phyloP scores from a whole-genome alignment of 306 rosid species.

The Cucurbita moschata region DNA sequence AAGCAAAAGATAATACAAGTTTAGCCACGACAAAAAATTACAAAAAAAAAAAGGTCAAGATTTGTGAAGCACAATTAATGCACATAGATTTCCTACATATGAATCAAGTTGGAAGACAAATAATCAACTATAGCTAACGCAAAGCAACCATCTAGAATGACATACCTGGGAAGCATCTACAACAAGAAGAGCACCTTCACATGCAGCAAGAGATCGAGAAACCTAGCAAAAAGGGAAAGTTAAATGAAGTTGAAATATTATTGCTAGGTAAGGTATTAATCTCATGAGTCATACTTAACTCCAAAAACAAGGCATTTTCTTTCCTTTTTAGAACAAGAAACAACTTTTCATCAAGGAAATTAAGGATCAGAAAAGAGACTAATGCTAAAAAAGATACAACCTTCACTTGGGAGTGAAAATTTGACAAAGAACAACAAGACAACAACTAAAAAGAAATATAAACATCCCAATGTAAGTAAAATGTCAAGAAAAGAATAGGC shows the following conservation, averaged over 20 bases:
- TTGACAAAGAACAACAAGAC: too few relatives aligned
- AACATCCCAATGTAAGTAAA: too few relatives aligned
- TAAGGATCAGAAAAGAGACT: too few relatives aligned
- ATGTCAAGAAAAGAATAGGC: too few relatives aligned
- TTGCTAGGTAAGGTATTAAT: background rate
- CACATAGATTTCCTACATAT: background rate
- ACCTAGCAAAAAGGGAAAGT: slow-evolving; percentile 35
- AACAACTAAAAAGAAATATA: too few relatives aligned
- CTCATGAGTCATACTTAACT: background rate
- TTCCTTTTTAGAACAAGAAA: background rate
- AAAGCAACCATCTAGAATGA: background rate
- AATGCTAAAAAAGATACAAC: too few relatives aligned
- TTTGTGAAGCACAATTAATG: background rate
- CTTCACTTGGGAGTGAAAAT: too few relatives aligned
- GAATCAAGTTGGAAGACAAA: background rate
- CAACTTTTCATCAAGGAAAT: too few relatives aligned
- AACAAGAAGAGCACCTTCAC: slow-evolving; percentile 91
- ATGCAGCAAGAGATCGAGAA: slow-evolving; percentile 88
- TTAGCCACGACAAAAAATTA: background rate
- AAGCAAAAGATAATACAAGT: background rate
- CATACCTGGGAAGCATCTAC: slow-evolving; percentile 93
- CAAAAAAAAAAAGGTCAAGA: background rate
- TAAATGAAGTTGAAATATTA: background rate
- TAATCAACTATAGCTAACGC: background rate
- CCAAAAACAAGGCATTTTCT: background rate